These are phyloP conservation scores for Calendula officinalis DNA, from an alignment of 129 eudicot genomes.

Conservation along the genomic window DNA sequence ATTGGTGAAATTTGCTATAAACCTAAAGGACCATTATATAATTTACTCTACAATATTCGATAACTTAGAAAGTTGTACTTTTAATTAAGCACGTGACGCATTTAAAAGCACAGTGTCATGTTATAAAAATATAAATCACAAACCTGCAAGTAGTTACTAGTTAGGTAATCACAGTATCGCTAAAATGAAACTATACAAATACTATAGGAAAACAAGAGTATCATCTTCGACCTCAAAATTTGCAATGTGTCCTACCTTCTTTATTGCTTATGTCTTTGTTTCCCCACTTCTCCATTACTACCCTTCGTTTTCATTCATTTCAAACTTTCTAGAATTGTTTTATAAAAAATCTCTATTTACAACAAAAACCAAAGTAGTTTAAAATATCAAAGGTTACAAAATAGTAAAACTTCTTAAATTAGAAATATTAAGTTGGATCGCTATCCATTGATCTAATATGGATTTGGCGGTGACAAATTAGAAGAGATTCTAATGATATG, in stretches of 20 bases:
- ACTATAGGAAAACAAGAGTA: neutral
- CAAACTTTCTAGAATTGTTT: neutral
- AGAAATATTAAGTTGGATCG: too few relatives aligned
- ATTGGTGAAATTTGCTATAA: too few relatives aligned
- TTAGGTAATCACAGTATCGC: neutral
- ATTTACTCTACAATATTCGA: too few relatives aligned
- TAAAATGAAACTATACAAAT: slow-evolving; percentile 2
- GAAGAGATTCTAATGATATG: too few relatives aligned
- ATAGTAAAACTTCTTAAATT: too few relatives aligned
- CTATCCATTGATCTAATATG: too few relatives aligned
- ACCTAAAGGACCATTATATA: too few relatives aligned
- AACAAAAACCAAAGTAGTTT: too few relatives aligned
- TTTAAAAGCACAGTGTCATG: neutral
- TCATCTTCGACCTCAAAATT: slow-evolving; percentile 15
- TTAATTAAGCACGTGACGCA: neutral
- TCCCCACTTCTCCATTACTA: slow-evolving; percentile 10
- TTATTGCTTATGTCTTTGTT: slow-evolving; percentile 21
- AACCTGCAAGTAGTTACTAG: neutral
- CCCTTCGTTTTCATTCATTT: neutral
- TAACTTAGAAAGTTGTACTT: too few relatives aligned
- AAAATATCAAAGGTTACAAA: too few relatives aligned
- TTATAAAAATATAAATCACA: neutral
- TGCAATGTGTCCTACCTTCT: slow-evolving; percentile 19
- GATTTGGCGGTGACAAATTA: too few relatives aligned
- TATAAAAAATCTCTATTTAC: neutral